These are phyloP conservation scores for Pseudohalonectria lignicola DNA, from an alignment of 2,329 filamentous ascomycete genomes.

Conservation along the genomic window DNA sequence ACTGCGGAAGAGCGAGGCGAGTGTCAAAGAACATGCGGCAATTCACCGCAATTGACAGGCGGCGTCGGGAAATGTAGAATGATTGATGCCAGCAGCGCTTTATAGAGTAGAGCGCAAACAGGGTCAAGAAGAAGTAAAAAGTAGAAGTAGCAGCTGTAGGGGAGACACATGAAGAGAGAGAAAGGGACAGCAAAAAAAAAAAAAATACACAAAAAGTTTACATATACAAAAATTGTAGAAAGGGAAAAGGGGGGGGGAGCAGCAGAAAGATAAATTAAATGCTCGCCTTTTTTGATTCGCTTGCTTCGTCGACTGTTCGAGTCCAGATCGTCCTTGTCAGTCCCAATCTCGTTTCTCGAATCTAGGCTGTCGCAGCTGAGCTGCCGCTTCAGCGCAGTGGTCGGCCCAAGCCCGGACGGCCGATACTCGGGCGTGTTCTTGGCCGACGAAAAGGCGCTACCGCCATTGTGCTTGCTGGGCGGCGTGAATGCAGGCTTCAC, in stretches of 20 bases:
- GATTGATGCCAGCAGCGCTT: too few relatives aligned
- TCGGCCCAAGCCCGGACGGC: constrained; percentile 39
- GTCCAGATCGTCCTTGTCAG: constrained; percentile 48
- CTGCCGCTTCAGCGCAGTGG: constrained; percentile 65
- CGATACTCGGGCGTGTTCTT: constrained; percentile 57
- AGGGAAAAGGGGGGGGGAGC: too few relatives aligned
- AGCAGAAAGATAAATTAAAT: constrained; percentile 5
- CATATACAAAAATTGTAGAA: constrained; percentile 3
- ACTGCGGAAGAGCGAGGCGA: too few relatives aligned
- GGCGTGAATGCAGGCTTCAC: constrained; percentile 51
- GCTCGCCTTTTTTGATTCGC: constrained; percentile 74
- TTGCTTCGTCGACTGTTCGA: constrained; percentile 75
- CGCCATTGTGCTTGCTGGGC: constrained; percentile 45
- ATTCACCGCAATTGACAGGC: too few relatives aligned
- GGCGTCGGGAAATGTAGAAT: too few relatives aligned
- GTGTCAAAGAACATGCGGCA: too few relatives aligned
- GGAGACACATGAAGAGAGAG: background rate
- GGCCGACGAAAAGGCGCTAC: constrained; percentile 51
- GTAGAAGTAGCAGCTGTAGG: too few relatives aligned
- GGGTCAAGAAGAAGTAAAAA: too few relatives aligned
- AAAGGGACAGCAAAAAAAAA: background rate
- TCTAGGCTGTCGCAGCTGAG: constrained; percentile 49
- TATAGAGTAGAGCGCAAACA: too few relatives aligned
- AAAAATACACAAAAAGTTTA: constrained; percentile 5
- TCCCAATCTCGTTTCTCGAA: constrained; percentile 34